phyloP scores from a whole-genome alignment of 768 basidiomycete genomes.

The Leccinum barrowsii region DNA sequence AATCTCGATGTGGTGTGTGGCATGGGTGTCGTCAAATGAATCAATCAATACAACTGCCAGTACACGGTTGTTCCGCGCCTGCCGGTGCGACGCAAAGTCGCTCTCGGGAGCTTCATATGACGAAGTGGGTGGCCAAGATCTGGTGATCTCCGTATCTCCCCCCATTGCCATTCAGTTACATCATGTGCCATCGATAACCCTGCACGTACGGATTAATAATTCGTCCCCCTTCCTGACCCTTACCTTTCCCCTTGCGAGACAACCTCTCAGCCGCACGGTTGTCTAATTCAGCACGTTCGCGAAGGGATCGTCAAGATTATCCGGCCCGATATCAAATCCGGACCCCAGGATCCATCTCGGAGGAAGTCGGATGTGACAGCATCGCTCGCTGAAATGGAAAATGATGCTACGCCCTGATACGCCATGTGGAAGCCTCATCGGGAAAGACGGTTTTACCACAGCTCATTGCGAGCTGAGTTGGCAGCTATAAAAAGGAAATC shows the following conservation, averaged over 20 bases:
- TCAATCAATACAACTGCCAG: slow-evolving; percentile 19
- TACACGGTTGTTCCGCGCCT: slow-evolving; percentile 19
- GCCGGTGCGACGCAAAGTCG: slow-evolving; percentile 21
- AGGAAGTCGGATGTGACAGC: slow-evolving; percentile 28
- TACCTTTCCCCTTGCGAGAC: slow-evolving; percentile 11
- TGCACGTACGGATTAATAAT: slow-evolving; percentile 23
- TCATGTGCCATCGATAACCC: slow-evolving; percentile 23
- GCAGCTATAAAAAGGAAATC: slow-evolving; percentile 13
- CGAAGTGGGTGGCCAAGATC: slow-evolving; percentile 15
- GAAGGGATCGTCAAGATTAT: slow-evolving; percentile 32
- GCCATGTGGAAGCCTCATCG: slow-evolving; percentile 17
- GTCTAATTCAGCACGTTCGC: slow-evolving; percentile 22
- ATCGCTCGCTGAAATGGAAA: slow-evolving; percentile 9
- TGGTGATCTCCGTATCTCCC: slow-evolving; percentile 8
- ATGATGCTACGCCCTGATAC: slow-evolving; percentile 21
- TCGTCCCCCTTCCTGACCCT: background rate
- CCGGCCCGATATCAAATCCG: slow-evolving; percentile 23
- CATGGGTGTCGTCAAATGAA: slow-evolving; percentile 14
- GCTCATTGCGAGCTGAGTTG: slow-evolving; percentile 5
- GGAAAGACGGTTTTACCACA: slow-evolving; percentile 5
- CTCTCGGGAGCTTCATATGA: slow-evolving; percentile 5
- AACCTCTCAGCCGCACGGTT: slow-evolving; percentile 12
- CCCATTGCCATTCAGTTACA: slow-evolving; percentile 12
- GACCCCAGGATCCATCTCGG: slow-evolving; percentile 10
- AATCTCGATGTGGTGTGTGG: slow-evolving; percentile 19